Evolutionary conservation across 2,329 filamentous ascomycete species (phyloP).

Genomic region (Metarhizium anisopliae): DNA sequence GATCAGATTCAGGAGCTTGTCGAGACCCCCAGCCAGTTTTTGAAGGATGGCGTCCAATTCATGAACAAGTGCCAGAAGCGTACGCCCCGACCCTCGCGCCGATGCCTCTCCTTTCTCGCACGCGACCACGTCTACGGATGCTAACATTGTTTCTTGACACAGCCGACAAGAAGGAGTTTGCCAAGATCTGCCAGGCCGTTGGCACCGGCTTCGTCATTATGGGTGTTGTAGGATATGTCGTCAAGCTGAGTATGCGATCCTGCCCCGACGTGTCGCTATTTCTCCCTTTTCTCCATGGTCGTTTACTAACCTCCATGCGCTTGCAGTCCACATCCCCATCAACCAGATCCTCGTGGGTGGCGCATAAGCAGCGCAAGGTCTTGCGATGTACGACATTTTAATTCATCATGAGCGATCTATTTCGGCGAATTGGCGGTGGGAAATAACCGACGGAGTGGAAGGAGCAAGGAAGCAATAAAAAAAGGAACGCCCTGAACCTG

Average conservation of each 20-base stretch:
- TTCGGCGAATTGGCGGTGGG: not conserved
- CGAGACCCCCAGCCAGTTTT: slow-evolving; percentile 58
- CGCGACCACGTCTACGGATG: not conserved
- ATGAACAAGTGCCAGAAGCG: slow-evolving; percentile 55
- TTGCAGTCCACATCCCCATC: slow-evolving; percentile 57
- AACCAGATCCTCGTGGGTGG: slow-evolving; percentile 63
- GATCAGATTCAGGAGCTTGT: slow-evolving; percentile 63
- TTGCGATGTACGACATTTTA: not conserved
- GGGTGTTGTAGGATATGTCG: slow-evolving; percentile 61
- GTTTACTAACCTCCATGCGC: slow-evolving; percentile 2
- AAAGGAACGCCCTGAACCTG: not conserved
- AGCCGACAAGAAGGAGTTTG: slow-evolving; percentile 35
- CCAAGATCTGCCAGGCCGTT: slow-evolving; percentile 47
- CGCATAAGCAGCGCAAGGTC: slow-evolving; percentile 34
- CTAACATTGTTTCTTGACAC: not conserved
- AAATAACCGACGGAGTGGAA: not conserved
- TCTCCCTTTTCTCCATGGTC: not conserved
- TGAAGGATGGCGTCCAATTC: slow-evolving; percentile 53
- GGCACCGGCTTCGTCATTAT: slow-evolving; percentile 63
- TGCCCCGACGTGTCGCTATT: too few species aligned
- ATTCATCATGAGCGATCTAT: not conserved
- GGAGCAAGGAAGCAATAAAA: not conserved
- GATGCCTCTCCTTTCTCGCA: not conserved
- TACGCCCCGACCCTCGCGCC: slow-evolving; percentile 23
- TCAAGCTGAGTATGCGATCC: slow-evolving; percentile 52